phyloP scores from a whole-genome alignment of 306 rosid species.

The Spatholobus suberectus region DNA sequence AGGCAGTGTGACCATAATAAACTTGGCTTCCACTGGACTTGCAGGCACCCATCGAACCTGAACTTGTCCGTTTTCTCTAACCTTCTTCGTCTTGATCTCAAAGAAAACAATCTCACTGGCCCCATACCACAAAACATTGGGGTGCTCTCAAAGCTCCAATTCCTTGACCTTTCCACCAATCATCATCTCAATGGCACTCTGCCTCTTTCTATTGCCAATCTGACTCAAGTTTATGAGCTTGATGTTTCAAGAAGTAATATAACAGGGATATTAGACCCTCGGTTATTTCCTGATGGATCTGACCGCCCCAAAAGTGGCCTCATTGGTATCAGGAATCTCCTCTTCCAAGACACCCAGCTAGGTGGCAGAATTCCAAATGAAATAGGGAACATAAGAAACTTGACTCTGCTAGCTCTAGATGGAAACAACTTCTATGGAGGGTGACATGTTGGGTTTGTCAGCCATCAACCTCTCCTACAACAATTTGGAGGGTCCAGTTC shows the following conservation, averaged over 20 bases:
- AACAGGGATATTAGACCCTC: conserved; percentile 51
- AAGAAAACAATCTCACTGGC: conserved; percentile 51
- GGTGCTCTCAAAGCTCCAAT: conserved; percentile 49
- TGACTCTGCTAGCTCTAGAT: too few species aligned
- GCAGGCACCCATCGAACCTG: conserved; percentile 53
- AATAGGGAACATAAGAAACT: conserved; percentile 59
- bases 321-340: too few species aligned
- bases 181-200: conserved; percentile 47
- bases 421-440: conserved; percentile 46
- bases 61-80: conserved; percentile 59
- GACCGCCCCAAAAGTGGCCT: too few species aligned
- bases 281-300: too few species aligned
- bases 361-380: conserved; percentile 54
- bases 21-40: conserved; percentile 53
- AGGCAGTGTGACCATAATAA: conserved; percentile 39
- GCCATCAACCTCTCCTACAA: too few species aligned
- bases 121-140: conserved; percentile 57
- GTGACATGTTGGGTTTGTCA: conserved; percentile 50
- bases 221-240: conserved; percentile 58
- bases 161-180: conserved; percentile 63
- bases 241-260: conserved; percentile 58
- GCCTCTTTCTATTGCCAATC: conserved; percentile 61
- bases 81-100: conserved; percentile 62
- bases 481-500: conserved; percentile 58
- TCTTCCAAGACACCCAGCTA: conserved; percentile 46